Evolutionary conservation across 78 protist species (phyloP).

Genomic region (Isochrysis galbana): DNA sequence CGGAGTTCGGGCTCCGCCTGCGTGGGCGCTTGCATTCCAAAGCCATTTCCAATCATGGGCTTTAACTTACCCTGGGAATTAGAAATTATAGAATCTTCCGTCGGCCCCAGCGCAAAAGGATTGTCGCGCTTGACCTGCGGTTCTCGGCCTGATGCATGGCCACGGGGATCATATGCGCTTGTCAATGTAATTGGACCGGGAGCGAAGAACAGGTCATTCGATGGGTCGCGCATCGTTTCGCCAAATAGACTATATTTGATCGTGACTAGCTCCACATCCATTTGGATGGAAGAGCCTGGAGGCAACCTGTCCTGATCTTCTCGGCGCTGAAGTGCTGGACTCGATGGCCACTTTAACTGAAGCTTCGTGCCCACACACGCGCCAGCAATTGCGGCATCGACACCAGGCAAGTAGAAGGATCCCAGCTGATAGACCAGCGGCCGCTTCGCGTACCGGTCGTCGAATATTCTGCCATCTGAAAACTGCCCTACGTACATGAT

Average conservation of each 20-base stretch:
- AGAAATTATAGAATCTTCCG: not conserved
- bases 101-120: not conserved
- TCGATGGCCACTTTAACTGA: not conserved
- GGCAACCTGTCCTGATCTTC: not conserved
- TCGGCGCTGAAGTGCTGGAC: not conserved
- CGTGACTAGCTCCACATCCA: not conserved
- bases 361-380: not conserved
- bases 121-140: not conserved
- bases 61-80: not conserved
- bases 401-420: not conserved
- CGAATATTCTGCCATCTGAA: not conserved
- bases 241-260: not conserved
- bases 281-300: not conserved
- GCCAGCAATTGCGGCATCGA: not conserved
- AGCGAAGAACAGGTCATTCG: not conserved
- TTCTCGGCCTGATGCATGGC: not conserved
- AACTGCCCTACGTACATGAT: not conserved
- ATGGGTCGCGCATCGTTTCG: not conserved
- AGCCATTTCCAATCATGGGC: not conserved
- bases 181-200: not conserved
- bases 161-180: not conserved
- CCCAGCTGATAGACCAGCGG: constrained; percentile 19
- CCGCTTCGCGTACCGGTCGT: not conserved
- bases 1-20: not conserved
- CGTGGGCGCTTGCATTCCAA: not conserved